Percentiles rank a stretch among this genome's conserved stretches.
Conservation (phyloP, 176 grass and related monocot genomes). For the Triticum urartu region DNA sequence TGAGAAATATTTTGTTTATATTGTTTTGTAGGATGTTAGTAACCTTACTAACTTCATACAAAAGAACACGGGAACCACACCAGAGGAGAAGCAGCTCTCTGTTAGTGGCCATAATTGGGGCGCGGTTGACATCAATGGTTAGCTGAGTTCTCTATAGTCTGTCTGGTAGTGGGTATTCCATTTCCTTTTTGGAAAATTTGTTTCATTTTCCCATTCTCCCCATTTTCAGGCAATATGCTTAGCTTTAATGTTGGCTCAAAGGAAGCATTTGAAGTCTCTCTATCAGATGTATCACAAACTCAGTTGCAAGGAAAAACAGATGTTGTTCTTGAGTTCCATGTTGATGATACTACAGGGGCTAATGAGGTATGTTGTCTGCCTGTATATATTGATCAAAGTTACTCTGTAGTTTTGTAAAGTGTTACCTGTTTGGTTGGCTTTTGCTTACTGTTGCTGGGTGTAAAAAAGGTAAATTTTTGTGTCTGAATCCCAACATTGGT, state of each 20-base stretch:
- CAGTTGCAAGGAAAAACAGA: conserved; percentile 98
- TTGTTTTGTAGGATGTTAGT: conserved; percentile 70
- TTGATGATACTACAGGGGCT: conserved; percentile 95
- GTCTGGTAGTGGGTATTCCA: background rate
- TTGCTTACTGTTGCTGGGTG: background rate
- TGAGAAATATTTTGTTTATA: conserved; percentile 11
- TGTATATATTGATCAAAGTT: conserved; percentile 14
- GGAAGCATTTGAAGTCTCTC: conserved; percentile 91
- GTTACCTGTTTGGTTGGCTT: conserved; percentile 3
- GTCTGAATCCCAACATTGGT: background rate
- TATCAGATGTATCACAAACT: conserved; percentile 90
- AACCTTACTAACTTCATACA: conserved; percentile 75
- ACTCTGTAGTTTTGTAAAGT: conserved; percentile 7
- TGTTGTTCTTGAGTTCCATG: conserved; percentile 87
- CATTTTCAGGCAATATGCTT: conserved; percentile 74
- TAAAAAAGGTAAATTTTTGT: background rate
- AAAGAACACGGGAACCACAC: conserved; percentile 65
- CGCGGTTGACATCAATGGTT: conserved; percentile 78
- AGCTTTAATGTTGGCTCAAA: conserved; percentile 80
- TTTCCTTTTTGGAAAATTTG: background rate
- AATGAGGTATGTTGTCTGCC: conserved; percentile 57
- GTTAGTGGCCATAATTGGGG: conserved; percentile 86
- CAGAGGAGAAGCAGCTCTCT: conserved; percentile 91
- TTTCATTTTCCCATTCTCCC: conserved; percentile 14
- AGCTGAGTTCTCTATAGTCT: conserved; percentile 26